Conservation (phyloP, 2,329 filamentous ascomycete species). For the Akanthomyces uredinophilus region DNA sequence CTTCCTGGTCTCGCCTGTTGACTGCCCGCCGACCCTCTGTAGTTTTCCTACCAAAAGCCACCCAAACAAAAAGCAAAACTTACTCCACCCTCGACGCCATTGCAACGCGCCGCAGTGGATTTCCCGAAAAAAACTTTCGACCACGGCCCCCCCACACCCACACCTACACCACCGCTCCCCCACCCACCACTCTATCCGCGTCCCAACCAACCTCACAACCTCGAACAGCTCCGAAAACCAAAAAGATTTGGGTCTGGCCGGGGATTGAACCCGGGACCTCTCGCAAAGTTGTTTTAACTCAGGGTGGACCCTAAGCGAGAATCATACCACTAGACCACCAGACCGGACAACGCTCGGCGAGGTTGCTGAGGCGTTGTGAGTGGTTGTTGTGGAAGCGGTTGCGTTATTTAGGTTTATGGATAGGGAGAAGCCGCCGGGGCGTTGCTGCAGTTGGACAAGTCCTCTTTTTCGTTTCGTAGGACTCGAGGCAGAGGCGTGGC, state of each 20-base stretch:
- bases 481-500: no score
- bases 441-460: no score
- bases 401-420: slow-evolving; percentile 5
- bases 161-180: not conserved
- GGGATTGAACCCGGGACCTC: slow-evolving; percentile 44
- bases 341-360: slow-evolving; percentile 24
- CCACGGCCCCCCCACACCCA: not conserved
- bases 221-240: not conserved
- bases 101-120: not conserved
- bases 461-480: no score
- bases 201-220: not conserved
- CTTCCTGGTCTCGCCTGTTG: not conserved
- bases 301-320: slow-evolving; percentile 59
- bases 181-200: no score
- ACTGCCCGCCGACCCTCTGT: no score
- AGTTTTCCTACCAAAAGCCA: not conserved
- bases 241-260: slow-evolving; percentile 37
- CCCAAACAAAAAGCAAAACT: not conserved
- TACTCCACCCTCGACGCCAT: not conserved
- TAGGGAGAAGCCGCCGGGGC: no score
- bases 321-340: slow-evolving; percentile 65
- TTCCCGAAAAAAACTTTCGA: no score
- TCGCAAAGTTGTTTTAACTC: slow-evolving; percentile 32
- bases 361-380: no score
- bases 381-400: not conserved